A percentile compares a stretch with the other conserved stretches of the same genome.
phyloP scores from a whole-genome alignment of 768 basidiomycete genomes.

The Cystofilobasidium capitatum region DNA sequence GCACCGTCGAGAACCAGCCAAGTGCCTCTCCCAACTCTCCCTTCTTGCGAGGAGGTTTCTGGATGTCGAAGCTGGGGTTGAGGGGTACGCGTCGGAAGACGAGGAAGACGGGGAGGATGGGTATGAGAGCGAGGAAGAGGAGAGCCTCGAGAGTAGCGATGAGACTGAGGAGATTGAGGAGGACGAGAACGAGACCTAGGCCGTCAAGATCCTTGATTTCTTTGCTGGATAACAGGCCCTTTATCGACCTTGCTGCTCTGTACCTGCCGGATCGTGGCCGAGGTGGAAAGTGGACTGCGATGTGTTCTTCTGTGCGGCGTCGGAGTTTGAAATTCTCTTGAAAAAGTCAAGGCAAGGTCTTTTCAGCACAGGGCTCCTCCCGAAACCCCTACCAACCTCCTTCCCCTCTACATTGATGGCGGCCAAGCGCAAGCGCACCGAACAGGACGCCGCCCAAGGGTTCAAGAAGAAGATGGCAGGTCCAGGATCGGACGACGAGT shows the following conservation, averaged over 20 bases:
- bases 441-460: background rate
- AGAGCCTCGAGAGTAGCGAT: background rate
- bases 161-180: too few relatives aligned
- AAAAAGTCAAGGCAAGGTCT: too few relatives aligned
- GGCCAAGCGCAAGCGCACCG: constrained; percentile 1
- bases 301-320: too few relatives aligned
- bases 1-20: background rate
- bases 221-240: too few relatives aligned
- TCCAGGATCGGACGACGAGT: constrained; percentile 7
- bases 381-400: background rate
- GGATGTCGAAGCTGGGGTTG: background rate
- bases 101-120: background rate
- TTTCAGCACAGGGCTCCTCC: background rate
- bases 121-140: background rate
- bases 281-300: too few relatives aligned
- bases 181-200: background rate
- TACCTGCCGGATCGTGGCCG: too few relatives aligned
- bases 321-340: too few relatives aligned
- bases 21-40: background rate
- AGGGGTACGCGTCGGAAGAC: background rate
- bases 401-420: too few relatives aligned
- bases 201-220: too few relatives aligned
- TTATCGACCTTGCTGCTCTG: too few relatives aligned
- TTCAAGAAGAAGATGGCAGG: background rate
- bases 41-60: background rate